Conservation (phyloP, 306 rosid genomes). For the Hippophae tibetana region DNA sequence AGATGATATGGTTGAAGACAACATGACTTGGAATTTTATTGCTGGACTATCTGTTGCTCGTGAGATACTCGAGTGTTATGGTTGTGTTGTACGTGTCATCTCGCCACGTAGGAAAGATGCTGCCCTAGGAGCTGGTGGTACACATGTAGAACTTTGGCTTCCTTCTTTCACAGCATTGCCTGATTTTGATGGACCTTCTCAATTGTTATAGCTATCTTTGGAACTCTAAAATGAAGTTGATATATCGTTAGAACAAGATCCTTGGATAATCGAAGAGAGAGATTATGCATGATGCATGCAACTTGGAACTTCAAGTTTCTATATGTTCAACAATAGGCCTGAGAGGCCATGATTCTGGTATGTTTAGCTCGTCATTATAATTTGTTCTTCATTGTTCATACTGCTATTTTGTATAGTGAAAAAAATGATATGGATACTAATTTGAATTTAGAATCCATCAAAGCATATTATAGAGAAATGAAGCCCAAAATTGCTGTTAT, state of each 20-base stretch:
- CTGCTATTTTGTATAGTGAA: too few relatives aligned
- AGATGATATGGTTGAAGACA: slow-evolving; percentile 72
- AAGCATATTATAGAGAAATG: too few relatives aligned
- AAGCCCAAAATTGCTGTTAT: too few relatives aligned
- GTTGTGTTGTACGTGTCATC: slow-evolving; percentile 77
- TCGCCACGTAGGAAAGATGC: slow-evolving; percentile 76
- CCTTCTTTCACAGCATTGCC: slow-evolving; percentile 39
- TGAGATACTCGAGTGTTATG: slow-evolving; percentile 85
- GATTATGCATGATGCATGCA: too few relatives aligned
- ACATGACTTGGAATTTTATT: slow-evolving; percentile 91
- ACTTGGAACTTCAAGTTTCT: too few relatives aligned
- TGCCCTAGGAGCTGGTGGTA: slow-evolving; percentile 88
- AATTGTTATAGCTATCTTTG: slow-evolving; percentile 28
- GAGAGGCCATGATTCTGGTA: too few relatives aligned
- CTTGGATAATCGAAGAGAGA: too few relatives aligned
- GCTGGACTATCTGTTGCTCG: slow-evolving; percentile 93
- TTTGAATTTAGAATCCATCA: too few relatives aligned
- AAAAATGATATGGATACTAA: too few relatives aligned
- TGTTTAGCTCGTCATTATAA: too few relatives aligned
- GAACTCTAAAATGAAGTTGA: neutral
- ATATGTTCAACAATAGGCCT: too few relatives aligned
- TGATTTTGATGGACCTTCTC: slow-evolving; percentile 33
- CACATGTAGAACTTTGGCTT: slow-evolving; percentile 90
- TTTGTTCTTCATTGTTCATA: too few relatives aligned
- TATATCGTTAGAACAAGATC: neutral